These are phyloP conservation scores for Clonostachys sp. DNA, from an alignment of 2,329 filamentous ascomycete genomes.

Conservation along the genomic window DNA sequence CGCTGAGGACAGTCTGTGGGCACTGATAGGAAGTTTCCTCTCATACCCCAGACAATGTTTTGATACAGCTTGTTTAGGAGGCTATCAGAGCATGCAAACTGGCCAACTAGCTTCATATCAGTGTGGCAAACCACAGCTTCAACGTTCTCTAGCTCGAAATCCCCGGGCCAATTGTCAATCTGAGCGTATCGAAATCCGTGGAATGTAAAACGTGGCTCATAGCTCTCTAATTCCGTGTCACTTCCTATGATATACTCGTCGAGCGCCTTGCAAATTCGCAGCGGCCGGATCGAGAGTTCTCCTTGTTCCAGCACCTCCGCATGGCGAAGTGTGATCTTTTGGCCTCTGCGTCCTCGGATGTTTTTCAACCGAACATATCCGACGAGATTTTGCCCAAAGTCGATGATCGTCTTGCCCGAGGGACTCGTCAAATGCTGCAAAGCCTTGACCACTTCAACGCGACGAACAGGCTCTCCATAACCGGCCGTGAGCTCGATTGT, in stretches of 20 bases:
- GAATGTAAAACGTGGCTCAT: not conserved
- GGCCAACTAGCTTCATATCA: not conserved
- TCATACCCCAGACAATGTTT: constrained; percentile 1
- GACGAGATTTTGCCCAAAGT: constrained; percentile 1
- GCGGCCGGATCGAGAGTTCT: not conserved
- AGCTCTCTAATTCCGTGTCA: not conserved
- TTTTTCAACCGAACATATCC: not conserved
- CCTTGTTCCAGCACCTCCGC: not conserved
- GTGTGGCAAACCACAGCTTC: constrained; percentile 1
- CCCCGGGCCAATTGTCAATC: not conserved
- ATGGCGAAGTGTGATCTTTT: not conserved
- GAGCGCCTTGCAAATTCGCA: not conserved
- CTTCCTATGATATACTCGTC: not conserved
- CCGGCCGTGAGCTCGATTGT: not conserved
- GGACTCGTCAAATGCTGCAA: not conserved
- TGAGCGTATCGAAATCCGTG: not conserved
- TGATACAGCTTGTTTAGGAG: not conserved
- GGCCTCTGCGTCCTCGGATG: not conserved
- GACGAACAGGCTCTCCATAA: not conserved
- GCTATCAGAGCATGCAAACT: not conserved
- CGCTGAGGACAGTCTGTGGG: constrained; percentile 1
- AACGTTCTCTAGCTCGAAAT: not conserved
- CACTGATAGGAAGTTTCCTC: not conserved
- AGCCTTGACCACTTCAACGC: not conserved
- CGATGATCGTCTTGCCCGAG: not conserved